Base-by-base conservation (phyloP, 306 rosid genomes). In the Astragalus membranaceus region DNA sequence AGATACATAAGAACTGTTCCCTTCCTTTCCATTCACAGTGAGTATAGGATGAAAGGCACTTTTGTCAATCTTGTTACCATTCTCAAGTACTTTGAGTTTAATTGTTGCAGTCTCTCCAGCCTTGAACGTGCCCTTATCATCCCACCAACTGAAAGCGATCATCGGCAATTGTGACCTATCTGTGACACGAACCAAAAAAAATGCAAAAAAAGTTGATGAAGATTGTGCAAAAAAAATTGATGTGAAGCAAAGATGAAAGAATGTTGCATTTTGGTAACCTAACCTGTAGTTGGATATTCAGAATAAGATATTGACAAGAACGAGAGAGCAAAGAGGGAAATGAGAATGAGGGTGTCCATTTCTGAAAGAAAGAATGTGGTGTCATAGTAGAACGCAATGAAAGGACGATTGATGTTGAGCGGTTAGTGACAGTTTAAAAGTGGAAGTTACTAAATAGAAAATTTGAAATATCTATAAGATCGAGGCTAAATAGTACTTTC, bases 91-190 rank as follows among this genome's bases (percentile, higher is more conserved):
- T 78, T 76, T 87, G 69, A 87, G 79, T 69, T 53, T 84, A 36
- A 92, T 70, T 13, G 68, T 57, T 35, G 88, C 90, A 4, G 70
- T 70, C 10, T 89, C 94, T 4, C 98, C 95, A 1, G 96, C 92
- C 9, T 0, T 26, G 64, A 85, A 92, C 2, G 86, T 76, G 8
- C 83, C 88, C 73, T 81, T 89, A 49, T 87, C 92, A 33, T 83
- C 82, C 86, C 85, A 72, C 98, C 98, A 92, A 89, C 98, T 79
- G 71, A 92, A 92, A 16, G 85, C 83, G 47, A 92, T 73, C 62
- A 81, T 67, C 7, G 92, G 92, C 56, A 78, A 36, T 15, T 77
- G 8, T 51, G 85, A 70, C 63, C 51, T 70, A 49, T 70, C 94
- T 82, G 89, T 48, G 20, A 68, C 67, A 68, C 60, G 57, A 63